These are phyloP conservation scores for Nothophoma quercina DNA, from an alignment of 2,329 filamentous ascomycete species.

Conservation along the genomic window DNA sequence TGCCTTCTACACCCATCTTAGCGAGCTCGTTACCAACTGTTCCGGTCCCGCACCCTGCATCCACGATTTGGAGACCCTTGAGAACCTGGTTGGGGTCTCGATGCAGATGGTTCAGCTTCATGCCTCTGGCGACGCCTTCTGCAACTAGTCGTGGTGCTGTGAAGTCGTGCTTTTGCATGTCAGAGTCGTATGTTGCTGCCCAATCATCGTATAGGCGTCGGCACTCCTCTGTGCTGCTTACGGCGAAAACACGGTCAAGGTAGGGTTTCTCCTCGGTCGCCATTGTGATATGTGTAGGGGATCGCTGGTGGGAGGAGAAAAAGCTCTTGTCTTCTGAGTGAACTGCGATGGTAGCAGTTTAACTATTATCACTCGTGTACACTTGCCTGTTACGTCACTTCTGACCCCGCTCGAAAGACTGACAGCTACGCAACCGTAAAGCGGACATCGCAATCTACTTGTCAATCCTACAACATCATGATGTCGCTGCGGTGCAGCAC, in stretches of 20 bases:
- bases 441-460: background rate
- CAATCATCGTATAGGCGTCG: constrained; percentile 56
- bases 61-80: constrained; percentile 52
- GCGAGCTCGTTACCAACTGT: constrained; percentile 60
- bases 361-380: background rate
- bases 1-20: constrained; percentile 52
- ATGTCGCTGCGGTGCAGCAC: background rate
- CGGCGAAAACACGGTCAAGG: constrained; percentile 51
- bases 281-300: background rate
- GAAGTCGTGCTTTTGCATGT: constrained; percentile 53
- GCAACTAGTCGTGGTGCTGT: constrained; percentile 52
- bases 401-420: constrained; percentile 2
- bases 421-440: background rate
- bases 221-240: constrained; percentile 47
- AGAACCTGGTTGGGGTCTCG: constrained; percentile 14
- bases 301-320: background rate
- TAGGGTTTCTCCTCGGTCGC: constrained; percentile 10
- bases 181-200: constrained; percentile 55
- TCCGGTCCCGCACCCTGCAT: constrained; percentile 66
- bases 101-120: constrained; percentile 26
- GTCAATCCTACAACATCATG: background rate
- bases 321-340: background rate
- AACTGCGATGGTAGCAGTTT: background rate
- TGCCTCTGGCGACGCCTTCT: constrained; percentile 22
- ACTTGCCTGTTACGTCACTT: constrained; percentile 1